Base-by-base conservation (phyloP, 1,284 basidiomycete genomes). In the Papiliotrema laurentii region DNA sequence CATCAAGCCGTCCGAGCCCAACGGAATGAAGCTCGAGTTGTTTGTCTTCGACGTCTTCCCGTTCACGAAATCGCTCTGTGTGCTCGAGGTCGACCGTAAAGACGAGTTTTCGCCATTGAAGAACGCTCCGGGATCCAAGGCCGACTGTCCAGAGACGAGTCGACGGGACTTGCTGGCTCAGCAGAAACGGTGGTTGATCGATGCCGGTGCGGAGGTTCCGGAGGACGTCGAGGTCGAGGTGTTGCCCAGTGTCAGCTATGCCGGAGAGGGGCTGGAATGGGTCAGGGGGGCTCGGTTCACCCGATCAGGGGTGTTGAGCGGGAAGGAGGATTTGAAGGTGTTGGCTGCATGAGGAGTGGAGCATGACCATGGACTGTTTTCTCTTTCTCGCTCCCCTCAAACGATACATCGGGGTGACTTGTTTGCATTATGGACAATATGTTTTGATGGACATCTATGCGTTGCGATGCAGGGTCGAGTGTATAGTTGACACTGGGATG, bases 31-130 rank as follows among this genome's bases (percentile, higher is more conserved):
- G 77, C 83, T 99, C 58, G 96, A 99, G 75, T 79, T 97, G 75
- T 99, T 98, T 75, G 87, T 99, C 44, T 99, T 98, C 66, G 94
- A 99, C 75, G 96, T 99, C 43, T 97, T 99, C 79, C 94, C 96
- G 5, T 92, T 84, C 76, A 89, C 89, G 39, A 75, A 83, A 63
- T 79, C 77, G 48, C 89, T 98, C 51, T 82, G 86, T 34, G 89
- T 97, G 27, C 77, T 97, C 69, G 93, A 97, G 72, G 91, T 97
- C 35, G 81, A 82, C 44, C 80, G 96, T 44, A 77, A 79, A 53
- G 89, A 94, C 53, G 94, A 98, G 75, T 99, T 99, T 66, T 91
- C 87, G 56, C 93, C 93, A 28, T 76, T 99, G 65, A 99, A 99
- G 80, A 99, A 99, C 64, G 94, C 93, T 2, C 89, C 91, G 1